phyloP scores from a whole-genome alignment of 768 basidiomycete genomes.

The Coprinopsis strossmayeri region DNA sequence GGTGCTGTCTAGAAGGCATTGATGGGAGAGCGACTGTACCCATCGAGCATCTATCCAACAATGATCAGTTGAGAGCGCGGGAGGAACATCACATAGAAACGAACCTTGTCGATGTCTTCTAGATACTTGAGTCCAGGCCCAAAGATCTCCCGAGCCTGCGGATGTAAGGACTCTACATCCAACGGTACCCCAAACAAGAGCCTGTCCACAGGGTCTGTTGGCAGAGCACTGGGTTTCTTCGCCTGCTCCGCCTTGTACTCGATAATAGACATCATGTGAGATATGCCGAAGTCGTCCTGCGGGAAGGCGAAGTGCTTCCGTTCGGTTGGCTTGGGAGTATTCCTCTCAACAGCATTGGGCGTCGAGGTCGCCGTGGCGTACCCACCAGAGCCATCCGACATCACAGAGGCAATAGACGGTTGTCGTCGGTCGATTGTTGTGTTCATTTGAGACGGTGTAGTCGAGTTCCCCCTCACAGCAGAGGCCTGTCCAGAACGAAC shows the following conservation, averaged over 20 bases:
- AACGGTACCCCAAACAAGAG: constrained; percentile 63
- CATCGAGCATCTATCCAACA: constrained; percentile 22
- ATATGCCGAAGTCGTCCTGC: constrained; percentile 82
- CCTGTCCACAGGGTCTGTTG: constrained; percentile 62
- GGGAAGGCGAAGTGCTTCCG: constrained; percentile 46
- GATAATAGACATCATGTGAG: constrained; percentile 84
- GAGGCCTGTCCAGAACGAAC: constrained; percentile 3
- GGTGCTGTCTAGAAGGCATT: constrained; percentile 20
- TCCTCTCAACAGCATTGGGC: constrained; percentile 4
- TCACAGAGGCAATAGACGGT: constrained; percentile 68
- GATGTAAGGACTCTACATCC: constrained; percentile 60
- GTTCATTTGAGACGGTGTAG: constrained; percentile 26
- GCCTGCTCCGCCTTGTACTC: constrained; percentile 50
- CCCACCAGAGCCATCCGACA: constrained; percentile 54
- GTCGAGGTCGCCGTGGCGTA: constrained; percentile 36
- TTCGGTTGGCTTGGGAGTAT: constrained; percentile 21
- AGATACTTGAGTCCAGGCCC: constrained; percentile 62
- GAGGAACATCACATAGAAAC: constrained; percentile 7
- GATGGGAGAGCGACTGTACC: constrained; percentile 24
- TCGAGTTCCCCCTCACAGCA: constrained; percentile 19
- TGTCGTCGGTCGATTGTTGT: constrained; percentile 30
- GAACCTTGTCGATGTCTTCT: constrained; percentile 77
- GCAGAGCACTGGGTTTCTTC: constrained; percentile 25
- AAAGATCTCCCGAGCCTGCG: constrained; percentile 66
- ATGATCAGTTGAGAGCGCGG: neutral